Conservation (phyloP, 129 eudicot species). For the Apium graveolens region DNA sequence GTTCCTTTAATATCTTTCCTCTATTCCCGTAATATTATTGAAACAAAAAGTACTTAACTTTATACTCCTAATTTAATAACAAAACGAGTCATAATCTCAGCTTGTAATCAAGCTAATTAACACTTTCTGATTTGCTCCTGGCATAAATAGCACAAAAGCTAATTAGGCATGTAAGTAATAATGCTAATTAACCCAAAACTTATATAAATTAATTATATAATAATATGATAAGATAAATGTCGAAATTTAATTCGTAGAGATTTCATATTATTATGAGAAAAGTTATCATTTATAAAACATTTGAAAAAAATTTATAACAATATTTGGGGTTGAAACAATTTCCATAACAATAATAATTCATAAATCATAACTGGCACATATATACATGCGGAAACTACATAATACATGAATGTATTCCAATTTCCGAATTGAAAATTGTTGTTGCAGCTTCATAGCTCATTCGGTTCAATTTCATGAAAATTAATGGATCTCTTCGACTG, state of each 20-base stretch:
- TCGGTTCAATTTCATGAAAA: background rate
- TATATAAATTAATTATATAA: too few relatives aligned
- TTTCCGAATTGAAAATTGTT: background rate
- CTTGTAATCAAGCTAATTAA: background rate
- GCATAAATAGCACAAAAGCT: background rate
- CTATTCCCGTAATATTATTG: background rate
- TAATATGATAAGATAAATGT: too few relatives aligned
- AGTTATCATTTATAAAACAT: too few relatives aligned
- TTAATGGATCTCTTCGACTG: slow-evolving; percentile 21
- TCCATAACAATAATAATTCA: too few relatives aligned
- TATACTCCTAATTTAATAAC: too few relatives aligned
- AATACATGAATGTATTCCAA: background rate
- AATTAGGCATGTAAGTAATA: too few relatives aligned
- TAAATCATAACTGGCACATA: too few relatives aligned
- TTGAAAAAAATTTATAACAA: too few relatives aligned
- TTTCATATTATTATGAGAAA: too few relatives aligned
- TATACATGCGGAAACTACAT: background rate
- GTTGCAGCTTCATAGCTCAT: background rate
- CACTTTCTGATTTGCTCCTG: background rate
- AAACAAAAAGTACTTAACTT: background rate
- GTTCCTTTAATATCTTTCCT: background rate
- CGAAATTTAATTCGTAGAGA: too few relatives aligned
- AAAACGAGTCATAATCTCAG: background rate
- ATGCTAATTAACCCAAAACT: too few relatives aligned
- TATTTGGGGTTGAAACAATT: too few relatives aligned